Evolutionary conservation across 257 asterid species (phyloP).

Genomic region (Ajuga chamaepitys): DNA sequence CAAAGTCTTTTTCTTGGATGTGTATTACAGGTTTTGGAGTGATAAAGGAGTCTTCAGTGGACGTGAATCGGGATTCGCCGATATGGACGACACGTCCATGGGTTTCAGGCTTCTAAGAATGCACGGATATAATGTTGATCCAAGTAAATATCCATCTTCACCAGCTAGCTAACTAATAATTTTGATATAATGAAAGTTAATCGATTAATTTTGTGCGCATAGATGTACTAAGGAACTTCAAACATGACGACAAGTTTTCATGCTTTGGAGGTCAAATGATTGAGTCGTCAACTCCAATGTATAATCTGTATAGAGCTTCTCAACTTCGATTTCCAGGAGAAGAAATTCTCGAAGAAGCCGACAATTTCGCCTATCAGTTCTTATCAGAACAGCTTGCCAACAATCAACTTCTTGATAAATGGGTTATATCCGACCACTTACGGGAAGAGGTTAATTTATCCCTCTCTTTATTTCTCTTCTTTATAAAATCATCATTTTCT

Average conservation of each 20-base stretch:
- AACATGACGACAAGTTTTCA: slow-evolving; percentile 25
- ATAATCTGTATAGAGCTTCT: slow-evolving; percentile 40
- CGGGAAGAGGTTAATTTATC: slow-evolving; percentile 35
- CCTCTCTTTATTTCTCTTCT: no score
- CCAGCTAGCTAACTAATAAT: neutral
- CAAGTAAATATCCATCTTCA: slow-evolving; percentile 15
- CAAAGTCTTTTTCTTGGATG: no score
- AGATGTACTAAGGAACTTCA: slow-evolving; percentile 41
- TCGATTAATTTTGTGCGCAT: neutral
- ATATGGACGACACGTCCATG: slow-evolving; percentile 46
- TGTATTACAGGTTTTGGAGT: slow-evolving; percentile 40
- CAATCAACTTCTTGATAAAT: slow-evolving; percentile 31
- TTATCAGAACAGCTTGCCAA: slow-evolving; percentile 14
- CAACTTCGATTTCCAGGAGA: slow-evolving; percentile 44
- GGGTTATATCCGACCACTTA: slow-evolving; percentile 42
- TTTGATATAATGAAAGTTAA: neutral
- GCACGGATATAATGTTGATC: slow-evolving; percentile 32
- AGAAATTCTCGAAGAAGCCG: slow-evolving; percentile 40
- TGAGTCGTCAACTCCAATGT: slow-evolving; percentile 33
- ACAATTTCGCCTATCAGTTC: slow-evolving; percentile 20
- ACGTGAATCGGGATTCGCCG: slow-evolving; percentile 27
- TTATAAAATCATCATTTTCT: no score
- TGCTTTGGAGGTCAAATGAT: slow-evolving; percentile 37
- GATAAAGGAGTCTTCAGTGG: slow-evolving; percentile 38
- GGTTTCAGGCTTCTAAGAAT: slow-evolving; percentile 44